Evolutionary conservation across 2,329 filamentous ascomycete species (phyloP), one percentile per base, ranked within the genome.

Genomic region (Ophiostoma australiae): DNA sequence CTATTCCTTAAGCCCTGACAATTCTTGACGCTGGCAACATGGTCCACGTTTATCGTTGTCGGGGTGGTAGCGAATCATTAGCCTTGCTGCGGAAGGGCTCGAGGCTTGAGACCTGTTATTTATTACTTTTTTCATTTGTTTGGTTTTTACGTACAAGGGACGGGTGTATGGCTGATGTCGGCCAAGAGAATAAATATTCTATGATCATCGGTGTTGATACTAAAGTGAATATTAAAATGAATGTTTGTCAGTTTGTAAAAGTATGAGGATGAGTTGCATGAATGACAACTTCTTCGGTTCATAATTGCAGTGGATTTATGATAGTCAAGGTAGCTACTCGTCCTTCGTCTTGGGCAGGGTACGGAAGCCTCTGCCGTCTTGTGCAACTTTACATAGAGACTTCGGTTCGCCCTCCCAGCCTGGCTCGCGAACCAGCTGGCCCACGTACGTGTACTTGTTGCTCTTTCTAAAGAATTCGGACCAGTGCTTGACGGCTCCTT

Each of bases 391-490:
- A 81, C 94, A 97, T 75, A 97, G 81, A 20, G 66, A 39, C 66
- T 67, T 67, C 4, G 48, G n/a, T 39, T 67, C 66, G 66, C 86
- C 87, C 77, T 90, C 84, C 82, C 89, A 90, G 31, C 80, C 83
- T 33, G 82, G 83, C 72, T 87, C 84, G 72, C 87, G 84, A 78
- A 87, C 84, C 17, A 98, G 87, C 78, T 85, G 87, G 3, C 95
- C 95, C 4, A 96, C 91, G 80, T 87, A 87, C 73, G 87, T 87
- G 81, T 98, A 98, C 82, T 92, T 93, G 77, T 90, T 86, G 78
- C 88, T 91, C 71, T 90, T 91, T 72, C 81, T 84, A 77, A 97
- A 98, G 81, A 98, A 93, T 69, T 86, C 84, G 72, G 90, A 88
- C 95, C 94, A 98, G 80, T 94, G 90, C 78, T 86, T 83, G 71